Evolutionary conservation across 2,329 filamentous ascomycete species (phyloP), one percentile per base, ranked within the genome.

Genomic region (Lecanicillium sp.): DNA sequence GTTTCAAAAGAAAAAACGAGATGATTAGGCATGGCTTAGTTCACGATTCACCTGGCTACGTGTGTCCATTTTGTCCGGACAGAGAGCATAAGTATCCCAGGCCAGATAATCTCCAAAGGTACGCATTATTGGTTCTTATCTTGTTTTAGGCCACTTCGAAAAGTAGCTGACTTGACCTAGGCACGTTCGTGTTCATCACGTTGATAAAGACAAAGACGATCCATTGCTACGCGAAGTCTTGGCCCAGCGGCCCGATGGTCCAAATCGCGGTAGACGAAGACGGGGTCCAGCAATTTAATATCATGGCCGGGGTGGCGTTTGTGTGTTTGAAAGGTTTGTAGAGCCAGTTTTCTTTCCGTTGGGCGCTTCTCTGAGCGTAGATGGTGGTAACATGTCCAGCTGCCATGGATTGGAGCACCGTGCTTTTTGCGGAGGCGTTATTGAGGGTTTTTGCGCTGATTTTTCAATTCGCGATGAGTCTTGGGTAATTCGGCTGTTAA

Each of bases 31-130:
- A 83, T 53, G 89, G 90, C 1, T 73, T 96, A 3, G 92, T 96
- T 4, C 92, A 98, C 54, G 83, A 88, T 48, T 94, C 87, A 7
- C 92, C 92, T 2, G 90, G 90, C 43, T 98, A 96, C 53, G 80
- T 95, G 20, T 98, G 92, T 58, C 92, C 92, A 0, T 96, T 95
- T 56, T 98, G 92, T 58, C 85, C 87, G 2, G 88, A 95, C 53
- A 75, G 88, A 48, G 88, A 95, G 57, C 90, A 95, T 59, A 89
- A 84, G 56, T 96, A 96, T 58, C 92, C 92, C 5, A 73, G 92
- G 49, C 92, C 92, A 25, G 92, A 98, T 59, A 96, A 96, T 67
- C 66, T 98, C 40, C 90, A 95, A 67, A 80, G 90, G 86, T 94
- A 70, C 48, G 73, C 57, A 36, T 31, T 25, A 16, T 15, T 20